A percentile compares a stretch with the other conserved stretches of the same genome.
phyloP scores from a whole-genome alignment of 441 rosid genomes.

The Pelargonium citronellum region DNA sequence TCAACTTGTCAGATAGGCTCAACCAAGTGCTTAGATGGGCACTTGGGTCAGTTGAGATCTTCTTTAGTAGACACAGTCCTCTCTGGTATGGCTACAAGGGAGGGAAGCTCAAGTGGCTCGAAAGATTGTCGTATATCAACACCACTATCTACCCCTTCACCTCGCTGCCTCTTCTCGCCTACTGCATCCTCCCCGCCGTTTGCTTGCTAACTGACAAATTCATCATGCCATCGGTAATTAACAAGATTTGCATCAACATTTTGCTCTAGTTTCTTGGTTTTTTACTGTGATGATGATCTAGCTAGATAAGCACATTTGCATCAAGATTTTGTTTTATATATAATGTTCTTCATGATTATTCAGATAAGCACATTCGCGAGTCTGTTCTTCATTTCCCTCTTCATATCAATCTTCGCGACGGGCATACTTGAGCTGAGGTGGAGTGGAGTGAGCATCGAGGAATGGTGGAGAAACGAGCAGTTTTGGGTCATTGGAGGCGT shows the following conservation, averaged over 20 bases:
- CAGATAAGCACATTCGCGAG: constrained; percentile 94
- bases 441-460: constrained; percentile 99
- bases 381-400: constrained; percentile 96
- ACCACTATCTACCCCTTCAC: constrained; percentile 92
- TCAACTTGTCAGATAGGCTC: constrained; percentile 93
- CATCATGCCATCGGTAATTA: constrained; percentile 83
- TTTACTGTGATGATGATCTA: too few relatives aligned
- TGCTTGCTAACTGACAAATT: constrained; percentile 93
- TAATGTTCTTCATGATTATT: too few relatives aligned
- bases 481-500: constrained; percentile 99
- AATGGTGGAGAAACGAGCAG: constrained; percentile 99
- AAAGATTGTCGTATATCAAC: constrained; percentile 85
- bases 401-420: constrained; percentile 92
- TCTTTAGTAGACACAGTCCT: constrained; percentile 94
- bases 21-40: constrained; percentile 99
- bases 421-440: constrained; percentile 98
- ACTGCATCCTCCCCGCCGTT: constrained; percentile 91
- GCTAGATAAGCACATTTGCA: too few relatives aligned
- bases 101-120: constrained; percentile 87
- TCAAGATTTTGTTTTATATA: background rate
- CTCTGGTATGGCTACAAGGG: constrained; percentile 80
- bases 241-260: too few relatives aligned
- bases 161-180: constrained; percentile 82
- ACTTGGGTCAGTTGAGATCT: constrained; percentile 93
- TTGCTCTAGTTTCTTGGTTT: too few relatives aligned